phyloP scores from a whole-genome alignment of 208 protist genomes.

The Giardia muris region DNA sequence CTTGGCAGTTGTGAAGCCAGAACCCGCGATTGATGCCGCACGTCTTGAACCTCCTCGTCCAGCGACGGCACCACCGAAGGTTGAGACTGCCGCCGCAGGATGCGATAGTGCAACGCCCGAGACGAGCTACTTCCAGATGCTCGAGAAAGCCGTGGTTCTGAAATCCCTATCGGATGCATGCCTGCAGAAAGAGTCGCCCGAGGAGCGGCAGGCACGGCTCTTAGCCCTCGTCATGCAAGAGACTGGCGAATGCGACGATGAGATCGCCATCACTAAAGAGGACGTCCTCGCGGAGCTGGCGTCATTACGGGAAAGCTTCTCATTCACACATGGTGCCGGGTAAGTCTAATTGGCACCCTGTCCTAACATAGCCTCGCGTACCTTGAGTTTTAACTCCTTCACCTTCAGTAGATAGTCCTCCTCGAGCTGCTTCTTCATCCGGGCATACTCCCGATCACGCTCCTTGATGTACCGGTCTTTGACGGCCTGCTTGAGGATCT shows the following conservation, averaged over 20 bases:
- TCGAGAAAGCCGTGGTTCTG: not conserved
- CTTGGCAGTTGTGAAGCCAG: no score
- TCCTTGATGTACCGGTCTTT: not conserved
- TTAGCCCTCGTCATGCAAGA: not conserved
- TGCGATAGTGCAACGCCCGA: not conserved
- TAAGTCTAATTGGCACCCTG: no score
- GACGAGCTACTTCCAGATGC: not conserved
- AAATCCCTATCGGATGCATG: not conserved
- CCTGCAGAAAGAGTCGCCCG: not conserved
- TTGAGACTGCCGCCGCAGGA: no score
- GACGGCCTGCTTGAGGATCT: not conserved
- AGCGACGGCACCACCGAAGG: no score
- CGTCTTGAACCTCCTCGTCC: no score
- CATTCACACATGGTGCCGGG: no score
- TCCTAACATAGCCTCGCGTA: not conserved
- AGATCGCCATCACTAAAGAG: not conserved
- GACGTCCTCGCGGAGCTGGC: not conserved
- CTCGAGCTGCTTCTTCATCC: slow-evolving; percentile 2
- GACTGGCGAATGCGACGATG: not conserved
- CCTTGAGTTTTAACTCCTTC: not conserved
- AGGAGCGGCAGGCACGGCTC: not conserved
- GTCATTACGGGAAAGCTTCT: no score
- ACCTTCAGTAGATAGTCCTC: not conserved
- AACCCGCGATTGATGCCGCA: no score
- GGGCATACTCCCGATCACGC: not conserved